Evolutionary conservation across 768 basidiomycete genomes (phyloP).

Genomic region (Tulasnella sp.): DNA sequence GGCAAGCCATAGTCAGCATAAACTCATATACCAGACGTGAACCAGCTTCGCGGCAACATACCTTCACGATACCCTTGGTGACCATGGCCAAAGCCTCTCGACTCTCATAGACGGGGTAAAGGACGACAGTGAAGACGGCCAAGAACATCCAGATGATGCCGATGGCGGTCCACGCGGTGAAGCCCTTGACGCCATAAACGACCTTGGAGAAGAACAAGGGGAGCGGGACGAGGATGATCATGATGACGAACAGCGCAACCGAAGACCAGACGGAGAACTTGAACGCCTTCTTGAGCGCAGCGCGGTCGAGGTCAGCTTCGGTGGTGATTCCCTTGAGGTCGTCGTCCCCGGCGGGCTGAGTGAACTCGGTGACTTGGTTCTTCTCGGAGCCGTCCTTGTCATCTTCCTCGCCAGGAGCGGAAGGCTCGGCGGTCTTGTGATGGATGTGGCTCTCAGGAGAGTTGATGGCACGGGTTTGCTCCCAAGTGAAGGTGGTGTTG

Average conservation of each 20-base stretch:
- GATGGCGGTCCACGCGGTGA: slow-evolving; percentile 70
- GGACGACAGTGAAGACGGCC: slow-evolving; percentile 68
- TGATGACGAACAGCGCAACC: slow-evolving; percentile 47
- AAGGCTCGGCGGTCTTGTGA: slow-evolving; percentile 5
- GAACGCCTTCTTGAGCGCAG: slow-evolving; percentile 67
- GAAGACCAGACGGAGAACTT: slow-evolving; percentile 75
- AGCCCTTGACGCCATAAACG: slow-evolving; percentile 59
- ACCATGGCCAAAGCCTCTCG: slow-evolving; percentile 62
- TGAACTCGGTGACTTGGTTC: slow-evolving; percentile 29
- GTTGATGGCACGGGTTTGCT: slow-evolving; percentile 75
- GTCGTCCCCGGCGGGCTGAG: slow-evolving; percentile 20
- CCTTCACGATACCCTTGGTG: slow-evolving; percentile 59
- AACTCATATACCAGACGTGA: neutral
- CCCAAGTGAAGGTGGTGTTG: slow-evolving; percentile 72
- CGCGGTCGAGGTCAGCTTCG: slow-evolving; percentile 62
- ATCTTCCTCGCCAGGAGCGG: slow-evolving; percentile 31
- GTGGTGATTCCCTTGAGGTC: slow-evolving; percentile 32
- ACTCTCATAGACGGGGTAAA: slow-evolving; percentile 87
- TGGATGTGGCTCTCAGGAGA: slow-evolving; percentile 33
- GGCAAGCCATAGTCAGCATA: neutral
- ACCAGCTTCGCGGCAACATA: slow-evolving; percentile 36
- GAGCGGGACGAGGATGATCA: slow-evolving; percentile 74
- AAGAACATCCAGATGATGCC: slow-evolving; percentile 82
- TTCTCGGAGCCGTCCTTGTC: slow-evolving; percentile 40
- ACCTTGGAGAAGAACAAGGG: slow-evolving; percentile 82